These are phyloP conservation scores for Boletus vinaceobasis DNA, from an alignment of 768 basidiomycete species.

Conservation along the genomic window DNA sequence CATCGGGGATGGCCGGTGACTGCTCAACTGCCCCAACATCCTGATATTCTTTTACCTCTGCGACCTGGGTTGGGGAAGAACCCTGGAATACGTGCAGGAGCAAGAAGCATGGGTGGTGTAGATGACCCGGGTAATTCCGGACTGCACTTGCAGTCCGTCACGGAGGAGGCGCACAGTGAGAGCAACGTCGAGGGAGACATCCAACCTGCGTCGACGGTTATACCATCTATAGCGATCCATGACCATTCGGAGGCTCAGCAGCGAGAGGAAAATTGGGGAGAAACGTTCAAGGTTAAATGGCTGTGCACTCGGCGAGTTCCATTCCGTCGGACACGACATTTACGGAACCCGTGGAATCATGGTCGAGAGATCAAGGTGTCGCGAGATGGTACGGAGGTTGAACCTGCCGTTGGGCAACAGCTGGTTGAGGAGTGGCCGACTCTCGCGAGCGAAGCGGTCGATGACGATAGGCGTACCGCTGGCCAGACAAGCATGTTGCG, in stretches of 20 bases:
- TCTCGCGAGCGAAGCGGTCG: conserved; percentile 23
- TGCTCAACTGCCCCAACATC: neutral
- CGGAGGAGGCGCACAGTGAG: conserved; percentile 17
- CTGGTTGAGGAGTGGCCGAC: conserved; percentile 69
- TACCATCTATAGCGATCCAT: neutral
- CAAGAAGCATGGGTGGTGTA: conserved; percentile 13
- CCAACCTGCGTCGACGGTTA: neutral
- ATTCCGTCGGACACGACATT: conserved; percentile 71
- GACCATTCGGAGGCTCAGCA: conserved; percentile 1
- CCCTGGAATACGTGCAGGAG: conserved; percentile 38
- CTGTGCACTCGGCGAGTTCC: conserved; percentile 65
- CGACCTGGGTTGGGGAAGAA: conserved; percentile 39
- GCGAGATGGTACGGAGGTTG: conserved; percentile 89
- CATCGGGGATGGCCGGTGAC: conserved; percentile 3
- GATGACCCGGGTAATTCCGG: conserved; percentile 9
- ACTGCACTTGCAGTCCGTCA: conserved; percentile 17
- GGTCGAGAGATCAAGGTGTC: conserved; percentile 79
- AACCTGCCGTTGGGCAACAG: conserved; percentile 67
- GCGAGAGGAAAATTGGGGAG: conserved; percentile 56
- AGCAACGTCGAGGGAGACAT: conserved; percentile 17
- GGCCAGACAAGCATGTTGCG: neutral
- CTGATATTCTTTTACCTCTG: neutral
- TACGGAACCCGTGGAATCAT: conserved; percentile 93
- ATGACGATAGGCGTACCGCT: neutral
- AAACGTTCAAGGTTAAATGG: conserved; percentile 84